phyloP scores from a whole-genome alignment of 2,329 filamentous ascomycete species.

The Stagonosporopsis cucurbitacearum region DNA sequence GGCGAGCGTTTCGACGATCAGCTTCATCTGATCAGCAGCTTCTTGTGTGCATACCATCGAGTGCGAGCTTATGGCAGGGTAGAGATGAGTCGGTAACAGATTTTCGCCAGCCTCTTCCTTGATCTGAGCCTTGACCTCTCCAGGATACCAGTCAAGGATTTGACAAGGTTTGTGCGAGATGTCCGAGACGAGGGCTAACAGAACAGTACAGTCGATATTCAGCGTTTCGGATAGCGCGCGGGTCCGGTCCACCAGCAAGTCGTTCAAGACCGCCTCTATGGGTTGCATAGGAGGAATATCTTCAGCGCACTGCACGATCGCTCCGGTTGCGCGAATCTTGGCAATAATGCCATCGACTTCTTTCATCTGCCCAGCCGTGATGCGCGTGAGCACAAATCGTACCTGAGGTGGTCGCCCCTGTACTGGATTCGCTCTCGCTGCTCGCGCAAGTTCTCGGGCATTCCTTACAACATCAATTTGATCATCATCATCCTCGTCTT shows the following conservation, averaged over 20 bases:
- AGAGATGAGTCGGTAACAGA: conserved; percentile 66
- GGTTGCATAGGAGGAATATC: conserved; percentile 33
- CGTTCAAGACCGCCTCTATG: conserved; percentile 34
- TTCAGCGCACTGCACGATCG: conserved; percentile 40
- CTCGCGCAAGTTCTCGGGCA: conserved; percentile 64
- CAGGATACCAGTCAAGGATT: conserved; percentile 61
- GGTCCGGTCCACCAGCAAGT: conserved; percentile 50
- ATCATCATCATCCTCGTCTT: conserved; percentile 60
- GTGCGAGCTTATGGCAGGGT: conserved; percentile 64
- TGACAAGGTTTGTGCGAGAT: conserved; percentile 65
- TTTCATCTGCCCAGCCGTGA: conserved; percentile 57
- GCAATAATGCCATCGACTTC: conserved; percentile 65
- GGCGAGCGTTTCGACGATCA: conserved; percentile 49
- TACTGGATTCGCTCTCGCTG: conserved; percentile 63
- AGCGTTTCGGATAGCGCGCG: conserved; percentile 53
- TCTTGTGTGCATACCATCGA: conserved; percentile 70
- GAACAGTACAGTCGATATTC: conserved; percentile 72
- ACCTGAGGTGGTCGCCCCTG: conserved; percentile 66
- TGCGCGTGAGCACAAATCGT: conserved; percentile 66
- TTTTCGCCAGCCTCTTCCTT: conserved; percentile 67
- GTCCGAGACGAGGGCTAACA: conserved; percentile 76
- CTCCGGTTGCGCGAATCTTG: conserved; percentile 61
- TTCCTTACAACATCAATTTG: conserved; percentile 66
- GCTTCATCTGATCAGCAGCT: conserved; percentile 67
- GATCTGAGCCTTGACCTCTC: conserved; percentile 68